A percentile compares a stretch with the other conserved stretches of the same genome.
Evolutionary conservation across 768 basidiomycete genomes (phyloP).

Genomic region (Boletus huronensis): DNA sequence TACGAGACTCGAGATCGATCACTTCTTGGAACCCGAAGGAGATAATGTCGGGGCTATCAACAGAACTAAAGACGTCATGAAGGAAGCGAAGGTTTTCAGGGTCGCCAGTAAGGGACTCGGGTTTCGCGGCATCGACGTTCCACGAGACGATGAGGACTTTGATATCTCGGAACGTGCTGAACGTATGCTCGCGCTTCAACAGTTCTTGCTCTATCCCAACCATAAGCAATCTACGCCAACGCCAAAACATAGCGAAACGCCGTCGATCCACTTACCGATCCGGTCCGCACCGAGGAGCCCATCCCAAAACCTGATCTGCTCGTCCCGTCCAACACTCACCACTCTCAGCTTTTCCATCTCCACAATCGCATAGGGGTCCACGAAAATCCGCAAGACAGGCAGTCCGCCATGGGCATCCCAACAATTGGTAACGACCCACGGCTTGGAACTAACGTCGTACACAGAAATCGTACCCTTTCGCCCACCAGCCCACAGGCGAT

Average conservation of each 20-base stretch:
- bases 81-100: slow-evolving; percentile 76
- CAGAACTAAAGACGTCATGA: slow-evolving; percentile 67
- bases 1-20: slow-evolving; percentile 91
- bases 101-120: slow-evolving; percentile 65
- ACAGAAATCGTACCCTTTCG: slow-evolving; percentile 78
- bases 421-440: slow-evolving; percentile 84
- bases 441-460: slow-evolving; percentile 68
- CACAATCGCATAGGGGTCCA: slow-evolving; percentile 75
- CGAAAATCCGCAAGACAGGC: slow-evolving; percentile 60
- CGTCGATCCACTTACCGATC: slow-evolving; percentile 60
- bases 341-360: slow-evolving; percentile 66
- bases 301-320: slow-evolving; percentile 80
- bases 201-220: slow-evolving; percentile 63
- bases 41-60: slow-evolving; percentile 81
- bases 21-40: slow-evolving; percentile 95
- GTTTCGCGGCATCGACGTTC: slow-evolving; percentile 90
- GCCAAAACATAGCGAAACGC: neutral
- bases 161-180: slow-evolving; percentile 75
- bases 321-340: slow-evolving; percentile 72
- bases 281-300: slow-evolving; percentile 81
- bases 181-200: slow-evolving; percentile 67
- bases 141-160: slow-evolving; percentile 81
- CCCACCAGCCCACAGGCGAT: slow-evolving; percentile 83
- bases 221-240: neutral
- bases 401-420: slow-evolving; percentile 79